Base-by-base conservation (phyloP, 2,329 filamentous ascomycete species). In the Pseudogymnoascus sp. region DNA sequence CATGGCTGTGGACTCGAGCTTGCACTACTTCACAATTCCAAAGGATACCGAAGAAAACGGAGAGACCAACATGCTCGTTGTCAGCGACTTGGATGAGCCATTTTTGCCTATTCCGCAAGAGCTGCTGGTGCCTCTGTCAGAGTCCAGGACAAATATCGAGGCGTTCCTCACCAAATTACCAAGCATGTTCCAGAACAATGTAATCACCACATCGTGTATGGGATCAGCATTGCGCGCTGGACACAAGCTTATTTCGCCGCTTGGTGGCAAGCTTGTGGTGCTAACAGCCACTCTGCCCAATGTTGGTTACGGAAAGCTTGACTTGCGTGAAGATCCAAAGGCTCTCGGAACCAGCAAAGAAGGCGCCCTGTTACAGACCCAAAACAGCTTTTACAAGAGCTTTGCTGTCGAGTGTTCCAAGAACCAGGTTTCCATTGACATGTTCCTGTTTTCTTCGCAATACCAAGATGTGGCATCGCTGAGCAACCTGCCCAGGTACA, bases 381-480 rank as follows among this genome's bases (percentile, higher is more conserved):
- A 85, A 40, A 97, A 92, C 78, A 92, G 90, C 71, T 99, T 97
- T 76, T 99, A 97, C 82, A 99, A 99, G 81, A 96, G 90, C 70
- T 99, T 99, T 71, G 94, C 94, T 0, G 94, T 99, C 2, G 94
- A 99, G 73, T 99, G 94, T 76, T 97, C 92, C 37, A 99, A 99
- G 79, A 96, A 95, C 68, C 94, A 99, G 75, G 94, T 99, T 29
- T 97, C 92, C 0, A 92, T 99, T 67, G 92, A 97, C 74, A 97
- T 97, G 92, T 97, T 97, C 79, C 80, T 97, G 59, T 97, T 96
- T 77, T 94, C 90, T 3, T 92, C 91, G 13, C 90, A 94, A 72
- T 97, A 99, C 74, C 94, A 97, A 75, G 94, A 99, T 73, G 94
- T 99, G 59, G 94, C 94, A 4, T 96, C 92, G 33, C 81, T 99